These are phyloP conservation scores for Wickerhamiella musiphila DNA, from an alignment of 805 yeast species.

Conservation along the genomic window DNA sequence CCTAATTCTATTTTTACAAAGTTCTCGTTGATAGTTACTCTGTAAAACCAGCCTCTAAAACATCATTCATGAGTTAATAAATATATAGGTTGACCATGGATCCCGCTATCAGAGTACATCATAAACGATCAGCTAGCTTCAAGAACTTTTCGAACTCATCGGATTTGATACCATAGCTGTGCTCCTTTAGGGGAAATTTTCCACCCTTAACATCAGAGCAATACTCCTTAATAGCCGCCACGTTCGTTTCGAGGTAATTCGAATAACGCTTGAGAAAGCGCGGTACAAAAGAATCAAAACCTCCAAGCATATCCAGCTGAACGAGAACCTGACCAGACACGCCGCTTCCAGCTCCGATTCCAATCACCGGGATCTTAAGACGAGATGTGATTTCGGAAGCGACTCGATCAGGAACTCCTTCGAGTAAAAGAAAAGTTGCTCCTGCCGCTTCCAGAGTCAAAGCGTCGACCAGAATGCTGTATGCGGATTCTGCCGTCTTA, in stretches of 20 bases:
- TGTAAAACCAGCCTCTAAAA: no score
- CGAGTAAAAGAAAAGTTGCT: conserved; percentile 55
- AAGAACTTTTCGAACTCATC: conserved; percentile 36
- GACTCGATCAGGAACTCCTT: conserved; percentile 67
- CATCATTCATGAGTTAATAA: no score
- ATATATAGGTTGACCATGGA: no score
- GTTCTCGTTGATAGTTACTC: no score
- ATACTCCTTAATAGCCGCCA: conserved; percentile 36
- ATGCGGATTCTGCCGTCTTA: conserved; percentile 33
- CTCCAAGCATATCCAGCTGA: conserved; percentile 65
- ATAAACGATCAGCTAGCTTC: conserved; percentile 9
- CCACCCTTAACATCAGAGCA: conserved; percentile 37
- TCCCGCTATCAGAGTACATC: no score
- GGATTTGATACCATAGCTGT: conserved; percentile 53
- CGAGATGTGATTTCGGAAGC: conserved; percentile 45
- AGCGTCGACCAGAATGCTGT: conserved; percentile 48
- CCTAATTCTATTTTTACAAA: no score
- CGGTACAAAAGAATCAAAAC: conserved; percentile 33
- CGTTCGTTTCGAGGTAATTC: conserved; percentile 31
- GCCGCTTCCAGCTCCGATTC: conserved; percentile 82
- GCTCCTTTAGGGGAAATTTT: conserved; percentile 44
- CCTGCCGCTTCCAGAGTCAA: conserved; percentile 56
- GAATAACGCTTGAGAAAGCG: conserved; percentile 65
- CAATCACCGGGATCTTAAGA: conserved; percentile 65
- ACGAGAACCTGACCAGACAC: conserved; percentile 87